Conservation (phyloP, 306 rosid species). For the barrel medic (Medicago truncatula) region MtrunA17r5.0-ANR NC_053047.1:4819001-4819500, state of each 20-base stretch:
- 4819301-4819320: constrained; percentile 36
- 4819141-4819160: constrained; percentile 93
- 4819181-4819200: constrained; percentile 87
- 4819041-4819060: constrained; percentile 29
- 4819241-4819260: constrained; percentile 45
- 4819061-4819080: constrained; percentile 71
- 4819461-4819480: constrained; percentile 66
- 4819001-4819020: constrained; percentile 17
- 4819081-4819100: constrained; percentile 99
- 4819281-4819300: constrained; percentile 18
- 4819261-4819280: constrained; percentile 21
- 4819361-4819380: constrained; percentile 90
- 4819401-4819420: constrained; percentile 59
- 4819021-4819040: constrained; percentile 14
- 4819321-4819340: constrained; percentile 26
- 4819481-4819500: constrained; percentile 84
- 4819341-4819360: constrained; percentile 75
- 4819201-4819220: constrained; percentile 99
- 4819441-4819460: constrained; percentile 36
- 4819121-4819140: constrained; percentile 99
- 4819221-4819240: constrained; percentile 94
- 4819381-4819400: constrained; percentile 94
- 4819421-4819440: constrained; percentile 11
- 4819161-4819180: constrained; percentile 92
- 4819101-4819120: constrained; percentile 98